Evolutionary conservation across 305 asterid species (phyloP).

Genomic region (Andrographis paniculata): DNA sequence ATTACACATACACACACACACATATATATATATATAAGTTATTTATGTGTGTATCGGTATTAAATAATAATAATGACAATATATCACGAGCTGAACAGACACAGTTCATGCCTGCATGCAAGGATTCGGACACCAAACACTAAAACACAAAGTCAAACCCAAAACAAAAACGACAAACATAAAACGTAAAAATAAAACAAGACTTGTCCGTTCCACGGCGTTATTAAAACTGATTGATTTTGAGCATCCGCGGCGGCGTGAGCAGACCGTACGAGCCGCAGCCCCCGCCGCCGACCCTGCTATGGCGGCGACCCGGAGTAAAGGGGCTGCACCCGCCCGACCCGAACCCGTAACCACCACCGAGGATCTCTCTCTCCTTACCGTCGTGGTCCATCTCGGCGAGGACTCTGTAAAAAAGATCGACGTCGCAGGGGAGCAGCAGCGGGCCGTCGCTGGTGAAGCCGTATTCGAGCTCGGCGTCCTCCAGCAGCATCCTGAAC

Average conservation of each 20-base stretch:
- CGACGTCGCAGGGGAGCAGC: conserved; percentile 59
- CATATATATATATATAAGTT: too few species aligned
- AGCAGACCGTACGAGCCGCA: conserved; percentile 39
- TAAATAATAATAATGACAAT: too few species aligned
- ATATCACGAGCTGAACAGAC: too few species aligned
- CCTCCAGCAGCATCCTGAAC: conserved; percentile 69
- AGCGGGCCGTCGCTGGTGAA: conserved; percentile 45
- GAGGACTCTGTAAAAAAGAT: conserved; percentile 40
- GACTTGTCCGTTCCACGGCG: too few species aligned
- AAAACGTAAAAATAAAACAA: too few species aligned
- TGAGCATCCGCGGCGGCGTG: conserved; percentile 35
- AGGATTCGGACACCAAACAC: too few species aligned
- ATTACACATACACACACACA: too few species aligned
- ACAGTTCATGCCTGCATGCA: too few species aligned
- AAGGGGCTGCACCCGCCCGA: conserved; percentile 43
- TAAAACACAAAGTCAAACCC: too few species aligned
- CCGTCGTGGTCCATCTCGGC: conserved; percentile 36
- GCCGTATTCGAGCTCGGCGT: conserved; percentile 68
- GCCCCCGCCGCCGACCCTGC: conserved; percentile 16
- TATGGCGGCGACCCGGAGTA: conserved; percentile 31
- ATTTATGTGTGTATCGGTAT: too few species aligned
- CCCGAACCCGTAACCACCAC: background rate
- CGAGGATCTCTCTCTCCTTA: background rate
- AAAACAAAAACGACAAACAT: too few species aligned
- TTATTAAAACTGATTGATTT: conserved; percentile 18